These are phyloP conservation scores for Nakaseomyces sp. DNA, from an alignment of 1,139 yeast genomes.

Conservation along the genomic window DNA sequence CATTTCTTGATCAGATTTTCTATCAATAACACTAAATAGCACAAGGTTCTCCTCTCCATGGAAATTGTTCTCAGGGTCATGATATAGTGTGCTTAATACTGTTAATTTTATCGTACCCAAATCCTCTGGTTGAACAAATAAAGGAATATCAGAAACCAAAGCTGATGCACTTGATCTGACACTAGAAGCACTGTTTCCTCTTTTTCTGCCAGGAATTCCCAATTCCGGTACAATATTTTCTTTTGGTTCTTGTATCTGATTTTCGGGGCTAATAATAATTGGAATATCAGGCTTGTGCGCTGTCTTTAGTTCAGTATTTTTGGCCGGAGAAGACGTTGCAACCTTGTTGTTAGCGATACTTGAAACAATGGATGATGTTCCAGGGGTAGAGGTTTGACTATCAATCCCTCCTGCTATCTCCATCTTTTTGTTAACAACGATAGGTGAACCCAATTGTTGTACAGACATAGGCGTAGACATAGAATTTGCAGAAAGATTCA, in stretches of 20 bases:
- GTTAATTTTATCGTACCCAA: constrained; percentile 52
- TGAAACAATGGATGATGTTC: constrained; percentile 7
- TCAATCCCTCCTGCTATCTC: constrained; percentile 2
- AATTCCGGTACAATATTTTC: neutral
- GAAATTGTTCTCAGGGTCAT: constrained; percentile 33
- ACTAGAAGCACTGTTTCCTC: constrained; percentile 3
- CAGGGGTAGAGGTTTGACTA: constrained; percentile 5
- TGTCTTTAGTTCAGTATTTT: neutral
- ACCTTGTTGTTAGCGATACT: constrained; percentile 2
- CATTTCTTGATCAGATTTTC: constrained; percentile 52
- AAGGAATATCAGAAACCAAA: constrained; percentile 30
- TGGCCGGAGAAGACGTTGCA: neutral
- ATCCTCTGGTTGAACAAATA: constrained; percentile 61
- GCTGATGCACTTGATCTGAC: constrained; percentile 4
- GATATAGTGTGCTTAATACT: constrained; percentile 49
- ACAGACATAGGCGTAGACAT: neutral
- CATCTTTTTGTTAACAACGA: constrained; percentile 14
- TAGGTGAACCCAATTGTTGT: constrained; percentile 19
- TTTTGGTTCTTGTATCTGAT: neutral
- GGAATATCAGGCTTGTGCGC: neutral
- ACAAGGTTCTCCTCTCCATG: constrained; percentile 39
- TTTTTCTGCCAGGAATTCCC: neutral
- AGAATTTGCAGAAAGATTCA: neutral
- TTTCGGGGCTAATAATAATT: neutral
- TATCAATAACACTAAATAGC: constrained; percentile 54